These are phyloP conservation scores for Xerocomus nothofagi DNA, from an alignment of 1,284 basidiomycete species.

Conservation along the genomic window DNA sequence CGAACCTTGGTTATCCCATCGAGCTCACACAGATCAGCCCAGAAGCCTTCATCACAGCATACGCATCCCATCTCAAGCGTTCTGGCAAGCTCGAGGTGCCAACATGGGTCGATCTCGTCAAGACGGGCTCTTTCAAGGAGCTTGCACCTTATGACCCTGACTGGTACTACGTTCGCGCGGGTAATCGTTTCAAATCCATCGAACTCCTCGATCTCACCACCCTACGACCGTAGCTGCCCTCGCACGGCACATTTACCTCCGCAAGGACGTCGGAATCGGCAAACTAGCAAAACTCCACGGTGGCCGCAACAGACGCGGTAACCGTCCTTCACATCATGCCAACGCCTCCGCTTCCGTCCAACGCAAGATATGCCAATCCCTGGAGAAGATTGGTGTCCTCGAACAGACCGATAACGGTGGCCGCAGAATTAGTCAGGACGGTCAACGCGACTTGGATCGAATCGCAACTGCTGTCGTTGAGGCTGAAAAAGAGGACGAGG, in stretches of 20 bases:
- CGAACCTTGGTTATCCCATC: accelerated
- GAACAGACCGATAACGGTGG: constrained; percentile 95
- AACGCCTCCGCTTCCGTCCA: constrained; percentile 86
- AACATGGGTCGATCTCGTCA: constrained; percentile 98
- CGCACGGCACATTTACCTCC: constrained; percentile 99
- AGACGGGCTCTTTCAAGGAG: constrained; percentile 98
- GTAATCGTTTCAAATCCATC: constrained; percentile 47
- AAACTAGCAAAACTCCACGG: constrained; percentile 97
- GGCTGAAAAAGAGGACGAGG: constrained; percentile 79
- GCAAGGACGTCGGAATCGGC: constrained; percentile 97
- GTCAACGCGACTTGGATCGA: constrained; percentile 96
- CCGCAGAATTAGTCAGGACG: constrained; percentile 95
- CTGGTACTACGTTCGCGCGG: constrained; percentile 99
- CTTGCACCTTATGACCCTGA: constrained; percentile 98
- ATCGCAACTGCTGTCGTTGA: constrained; percentile 97
- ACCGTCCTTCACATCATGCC: constrained; percentile 94
- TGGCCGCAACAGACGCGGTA: constrained; percentile 91
- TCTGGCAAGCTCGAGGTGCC: constrained; percentile 98
- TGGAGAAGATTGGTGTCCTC: constrained; percentile 98
- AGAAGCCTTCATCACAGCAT: constrained; percentile 89
- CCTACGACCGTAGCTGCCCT: constrained; percentile 69
- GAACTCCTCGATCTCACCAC: constrained; percentile 1
- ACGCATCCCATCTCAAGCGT: constrained; percentile 92
- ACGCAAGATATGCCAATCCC: constrained; percentile 90
- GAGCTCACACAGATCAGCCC: constrained; percentile 51